phyloP scores from a whole-genome alignment of 163 green algal species.

The Prototheca wickerhamii region DNA sequence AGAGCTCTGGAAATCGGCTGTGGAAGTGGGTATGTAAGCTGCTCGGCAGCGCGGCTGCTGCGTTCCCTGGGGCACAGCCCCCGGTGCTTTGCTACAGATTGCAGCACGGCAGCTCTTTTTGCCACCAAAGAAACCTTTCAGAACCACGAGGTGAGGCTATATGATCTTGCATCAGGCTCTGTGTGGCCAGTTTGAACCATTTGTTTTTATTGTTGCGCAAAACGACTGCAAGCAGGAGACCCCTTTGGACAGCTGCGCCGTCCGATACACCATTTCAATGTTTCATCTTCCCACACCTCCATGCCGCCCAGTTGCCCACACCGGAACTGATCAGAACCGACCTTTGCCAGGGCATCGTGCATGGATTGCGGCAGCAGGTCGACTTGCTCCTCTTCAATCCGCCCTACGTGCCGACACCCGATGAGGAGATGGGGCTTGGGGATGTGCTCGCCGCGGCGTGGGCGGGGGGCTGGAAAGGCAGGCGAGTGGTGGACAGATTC shows the following conservation, averaged over 20 bases:
- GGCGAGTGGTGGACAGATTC: conserved; percentile 72
- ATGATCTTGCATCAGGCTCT: neutral
- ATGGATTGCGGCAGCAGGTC: conserved; percentile 14
- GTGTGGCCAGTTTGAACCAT: neutral
- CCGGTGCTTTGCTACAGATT: conserved; percentile 62
- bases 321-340: conserved; percentile 36
- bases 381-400: conserved; percentile 88
- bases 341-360: conserved; percentile 31
- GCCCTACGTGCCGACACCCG: conserved; percentile 88
- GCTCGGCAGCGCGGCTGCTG: conserved; percentile 56
- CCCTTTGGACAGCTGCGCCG: too few relatives aligned
- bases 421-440: conserved; percentile 62
- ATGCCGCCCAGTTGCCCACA: conserved; percentile 19
- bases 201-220: too few relatives aligned
- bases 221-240: too few relatives aligned
- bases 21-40: conserved; percentile 75
- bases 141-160: conserved; percentile 37
- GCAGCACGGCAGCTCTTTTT: conserved; percentile 50
- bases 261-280: too few relatives aligned
- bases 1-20: conserved; percentile 70
- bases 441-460: conserved; percentile 66
- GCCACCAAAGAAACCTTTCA: conserved; percentile 50
- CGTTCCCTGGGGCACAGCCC: conserved; percentile 8
- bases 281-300: too few relatives aligned
- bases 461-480: conserved; percentile 67